These are phyloP conservation scores for Lyophyllum decastes DNA, from an alignment of 768 basidiomycete genomes.

Conservation along the genomic window DNA sequence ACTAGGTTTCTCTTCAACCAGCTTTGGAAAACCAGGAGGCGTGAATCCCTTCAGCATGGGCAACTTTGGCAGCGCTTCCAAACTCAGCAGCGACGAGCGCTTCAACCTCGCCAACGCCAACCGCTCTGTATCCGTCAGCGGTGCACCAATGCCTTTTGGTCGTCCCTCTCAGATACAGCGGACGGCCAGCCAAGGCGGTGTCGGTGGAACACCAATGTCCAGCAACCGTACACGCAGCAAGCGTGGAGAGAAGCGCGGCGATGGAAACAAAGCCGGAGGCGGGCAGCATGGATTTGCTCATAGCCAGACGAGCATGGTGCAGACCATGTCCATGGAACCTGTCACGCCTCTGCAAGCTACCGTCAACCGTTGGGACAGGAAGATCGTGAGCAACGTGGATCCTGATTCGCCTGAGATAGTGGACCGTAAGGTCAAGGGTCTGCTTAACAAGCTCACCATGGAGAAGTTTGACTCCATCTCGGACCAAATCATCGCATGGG, in stretches of 20 bases:
- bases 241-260: conserved; percentile 80
- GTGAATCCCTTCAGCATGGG: conserved; percentile 60
- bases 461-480: conserved; percentile 97
- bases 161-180: conserved; percentile 66
- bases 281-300: conserved; percentile 39
- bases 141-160: conserved; percentile 50
- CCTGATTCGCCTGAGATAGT: conserved; percentile 81
- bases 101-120: conserved; percentile 45
- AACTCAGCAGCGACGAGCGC: conserved; percentile 73
- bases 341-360: conserved; percentile 76
- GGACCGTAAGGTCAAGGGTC: conserved; percentile 87
- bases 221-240: conserved; percentile 74
- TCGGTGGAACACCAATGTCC: conserved; percentile 47
- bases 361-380: conserved; percentile 85
- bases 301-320: conserved; percentile 29
- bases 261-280: conserved; percentile 43
- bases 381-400: conserved; percentile 44
- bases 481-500: conserved; percentile 93
- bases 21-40: conserved; percentile 52
- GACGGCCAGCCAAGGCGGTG: conserved; percentile 66
- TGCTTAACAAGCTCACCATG: conserved; percentile 96
- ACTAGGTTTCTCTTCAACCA: conserved; percentile 31
- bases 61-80: conserved; percentile 55
- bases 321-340: conserved; percentile 49
- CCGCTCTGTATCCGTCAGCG: conserved; percentile 61